Base-by-base conservation (phyloP, 108 stramenopile genomes). In the Hondaea fermentalgiana region DNA sequence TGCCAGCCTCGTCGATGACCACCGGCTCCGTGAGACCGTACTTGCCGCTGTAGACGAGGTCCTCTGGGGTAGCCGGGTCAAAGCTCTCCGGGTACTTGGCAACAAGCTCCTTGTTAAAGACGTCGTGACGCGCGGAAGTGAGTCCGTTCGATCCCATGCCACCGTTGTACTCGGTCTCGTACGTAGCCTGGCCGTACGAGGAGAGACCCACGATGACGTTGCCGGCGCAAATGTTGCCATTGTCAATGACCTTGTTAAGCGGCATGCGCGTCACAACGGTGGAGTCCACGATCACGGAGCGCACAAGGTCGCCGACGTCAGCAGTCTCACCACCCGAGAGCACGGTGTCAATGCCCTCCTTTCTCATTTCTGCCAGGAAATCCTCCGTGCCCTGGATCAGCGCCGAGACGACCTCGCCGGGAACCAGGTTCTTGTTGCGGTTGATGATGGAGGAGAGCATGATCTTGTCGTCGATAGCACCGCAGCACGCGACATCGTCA, bases 101-200 rank as follows among this genome's bases (percentile, higher is more conserved):
- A 17, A n/a, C 42, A 12, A 88, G 69, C 88, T 71, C 88, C 44
- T 69, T 69, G 47, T 72, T 88, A 47, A 88, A 88, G 45, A 88
- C 88, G 88, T 88, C 88, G 72, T 88, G 88, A 5, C 88, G 45
- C 28, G 88, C 88, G 25, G 71, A 72, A 42, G 88, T 88, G 72
- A 88, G 88, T 44, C 88, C 88, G 47, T 88, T 88, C 6, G 88
- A 88, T 19, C 88, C 88, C 88, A 88, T 88, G 72, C 88, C 88
- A 4, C 88, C 88, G 44, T 88, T 88, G 64, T 88, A 88, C 69
- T 45, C 88, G 51, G 69, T 45, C 44, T 88, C 88, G 88, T 88
- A 88, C 16, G 64, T 21, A 19, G 88, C 88, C 51, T 88, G 88
- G 5, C 88, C 88, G 72, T 44, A 88, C 25, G 88, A 88, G 47